Conservation (phyloP, 371 early-diverging fungal species). For the Mucor saturninus region DNA sequence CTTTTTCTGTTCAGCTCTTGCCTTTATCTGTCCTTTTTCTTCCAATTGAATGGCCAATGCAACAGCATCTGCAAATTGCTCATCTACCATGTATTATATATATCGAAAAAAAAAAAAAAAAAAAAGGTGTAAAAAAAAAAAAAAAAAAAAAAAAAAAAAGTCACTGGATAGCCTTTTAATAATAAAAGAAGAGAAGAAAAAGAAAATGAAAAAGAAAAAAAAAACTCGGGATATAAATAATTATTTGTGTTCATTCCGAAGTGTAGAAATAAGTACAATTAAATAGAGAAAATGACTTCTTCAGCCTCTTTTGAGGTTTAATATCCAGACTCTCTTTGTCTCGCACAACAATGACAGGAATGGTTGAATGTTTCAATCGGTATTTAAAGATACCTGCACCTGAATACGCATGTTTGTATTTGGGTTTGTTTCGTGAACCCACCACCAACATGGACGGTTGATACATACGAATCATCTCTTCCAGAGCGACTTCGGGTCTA, state of each 20-base stretch:
- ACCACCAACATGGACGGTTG: conserved; percentile 22
- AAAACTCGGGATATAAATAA: conserved; percentile 7
- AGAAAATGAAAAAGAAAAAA: background rate
- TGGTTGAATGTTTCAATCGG: conserved; percentile 12
- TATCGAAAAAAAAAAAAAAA: too few relatives aligned
- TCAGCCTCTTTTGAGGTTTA: background rate
- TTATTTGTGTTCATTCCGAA: background rate
- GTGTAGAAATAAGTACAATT: conserved; percentile 4
- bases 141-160: background rate
- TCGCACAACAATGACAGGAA: conserved; percentile 20
- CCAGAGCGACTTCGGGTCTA: conserved; percentile 16
- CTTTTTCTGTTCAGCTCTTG: conserved; percentile 11
- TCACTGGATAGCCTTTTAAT: background rate
- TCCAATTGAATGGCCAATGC: conserved; percentile 37
- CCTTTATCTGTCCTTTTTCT: conserved; percentile 47
- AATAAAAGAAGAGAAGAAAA: background rate
- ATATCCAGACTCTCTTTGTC: conserved; percentile 3
- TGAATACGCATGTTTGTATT: conserved; percentile 21
- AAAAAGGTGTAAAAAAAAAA: background rate
- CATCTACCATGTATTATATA: conserved; percentile 2
- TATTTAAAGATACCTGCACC: conserved; percentile 28
- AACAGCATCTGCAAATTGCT: conserved; percentile 31
- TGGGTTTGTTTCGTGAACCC: conserved; percentile 16
- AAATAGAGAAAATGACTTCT: conserved; percentile 10
- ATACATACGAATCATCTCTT: conserved; percentile 23